A percentile compares a stretch with the other conserved stretches of the same genome.
Evolutionary conservation across 176 grass and related monocot species (phyloP).

Genomic region (Aegilops tauschii): DNA sequence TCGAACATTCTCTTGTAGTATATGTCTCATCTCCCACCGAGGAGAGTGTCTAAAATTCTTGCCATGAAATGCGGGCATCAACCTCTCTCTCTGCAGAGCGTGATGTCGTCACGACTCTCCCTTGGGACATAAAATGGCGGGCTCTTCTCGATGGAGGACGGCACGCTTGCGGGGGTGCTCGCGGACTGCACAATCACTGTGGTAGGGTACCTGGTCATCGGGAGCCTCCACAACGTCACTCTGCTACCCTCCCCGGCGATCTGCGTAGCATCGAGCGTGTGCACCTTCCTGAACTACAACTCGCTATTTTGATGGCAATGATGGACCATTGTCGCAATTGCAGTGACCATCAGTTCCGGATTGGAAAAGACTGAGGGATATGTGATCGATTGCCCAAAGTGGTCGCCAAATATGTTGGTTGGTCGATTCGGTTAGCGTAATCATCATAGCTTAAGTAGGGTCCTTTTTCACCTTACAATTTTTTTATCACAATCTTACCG

Average conservation of each 20-base stretch:
- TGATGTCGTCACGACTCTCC: constrained; percentile 88
- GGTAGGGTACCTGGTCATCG: constrained; percentile 59
- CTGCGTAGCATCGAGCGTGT: constrained; percentile 41
- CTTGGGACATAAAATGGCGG: constrained; percentile 80
- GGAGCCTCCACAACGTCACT: constrained; percentile 74
- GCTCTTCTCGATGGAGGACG: constrained; percentile 80
- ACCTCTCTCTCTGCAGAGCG: constrained; percentile 78
- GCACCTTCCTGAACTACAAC: constrained; percentile 73
- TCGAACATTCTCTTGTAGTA: no score
- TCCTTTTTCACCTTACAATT: not conserved
- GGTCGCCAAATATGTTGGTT: not conserved
- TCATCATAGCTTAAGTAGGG: no score
- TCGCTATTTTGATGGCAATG: constrained; percentile 57
- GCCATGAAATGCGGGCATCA: constrained; percentile 53
- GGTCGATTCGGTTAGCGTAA: not conserved
- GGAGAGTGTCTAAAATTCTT: not conserved
- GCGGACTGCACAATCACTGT: constrained; percentile 78
- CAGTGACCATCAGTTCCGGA: not conserved
- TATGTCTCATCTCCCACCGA: not conserved
- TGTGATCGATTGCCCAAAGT: constrained; percentile 22
- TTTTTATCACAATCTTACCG: not conserved
- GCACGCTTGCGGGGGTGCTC: constrained; percentile 72
- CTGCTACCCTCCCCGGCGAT: constrained; percentile 73
- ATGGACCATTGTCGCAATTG: not conserved
- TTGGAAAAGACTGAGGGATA: no score